Evolutionary conservation across 345 rosid genomes (phyloP), one percentile per base, ranked within the genome.

Genomic region (Abelmoschus esculentus): DNA sequence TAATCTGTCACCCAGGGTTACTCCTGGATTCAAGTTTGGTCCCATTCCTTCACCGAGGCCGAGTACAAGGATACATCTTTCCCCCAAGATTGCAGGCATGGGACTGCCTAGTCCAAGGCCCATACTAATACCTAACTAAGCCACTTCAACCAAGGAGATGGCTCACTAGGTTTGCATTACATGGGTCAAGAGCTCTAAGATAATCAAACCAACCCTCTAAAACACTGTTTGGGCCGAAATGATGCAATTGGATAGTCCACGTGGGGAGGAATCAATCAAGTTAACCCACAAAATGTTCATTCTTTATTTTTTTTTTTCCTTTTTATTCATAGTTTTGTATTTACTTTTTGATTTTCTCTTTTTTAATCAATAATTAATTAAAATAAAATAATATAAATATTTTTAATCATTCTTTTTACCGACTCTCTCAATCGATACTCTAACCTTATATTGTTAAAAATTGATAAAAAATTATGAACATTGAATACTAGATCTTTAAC

Each of bases 1-100:
- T 68, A 86, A 84, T 72, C 78, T 93, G 7, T 93, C 98, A 4
- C 98, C 98, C 1, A 80, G 92, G n/a, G 74, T 86, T n/a, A 70
- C 70, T 10, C 80, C 76, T 29, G 84, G 85, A 15, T 46, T 67
- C 0, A 76, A 71, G 3, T 82, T 77, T 36, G 96, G 93, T 4
- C 98, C 97, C 2, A 82, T 93, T 42, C 98, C 98, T 5, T 93
- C 97, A 8, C 97, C 96, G 4, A 28, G 98, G 49, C 98, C 98
- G 6, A 90, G 92, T 69, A 89, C 95, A 61, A 82, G 79, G 69
- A 72, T 89, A 44, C 85, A 80, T 76, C 73, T 93, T 65, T 93
- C 98, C 0, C 98, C 97, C 2, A 75, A 91, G 61, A 83, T 93
- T 28, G 83, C 90, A 2, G 84, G 82, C 57, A 87, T 93, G 92